Evolutionary conservation across 2,329 filamentous ascomycete genomes (phyloP).

Genomic region (Colletotrichum sansevieriae): DNA sequence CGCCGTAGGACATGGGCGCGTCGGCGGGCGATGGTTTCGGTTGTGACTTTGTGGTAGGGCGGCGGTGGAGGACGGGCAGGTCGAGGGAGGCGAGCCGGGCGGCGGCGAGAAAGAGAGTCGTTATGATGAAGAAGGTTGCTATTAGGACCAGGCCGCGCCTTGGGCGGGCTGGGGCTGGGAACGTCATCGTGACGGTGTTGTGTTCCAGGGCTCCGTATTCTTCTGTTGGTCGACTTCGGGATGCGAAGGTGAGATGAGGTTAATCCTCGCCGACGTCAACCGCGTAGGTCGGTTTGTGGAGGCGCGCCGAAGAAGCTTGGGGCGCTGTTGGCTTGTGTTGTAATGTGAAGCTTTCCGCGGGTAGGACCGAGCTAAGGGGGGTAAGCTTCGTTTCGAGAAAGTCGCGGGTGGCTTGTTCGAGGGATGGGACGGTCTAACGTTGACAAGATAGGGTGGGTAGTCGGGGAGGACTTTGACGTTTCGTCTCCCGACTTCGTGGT

Average conservation of each 20-base stretch:
- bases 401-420: constrained; percentile 1
- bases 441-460: background rate
- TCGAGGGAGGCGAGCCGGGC: constrained; percentile 49
- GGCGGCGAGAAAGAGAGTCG: constrained; percentile 51
- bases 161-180: constrained; percentile 25
- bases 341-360: constrained; percentile 1
- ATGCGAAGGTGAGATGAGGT: background rate
- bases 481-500: constrained; percentile 11
- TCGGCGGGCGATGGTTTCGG: constrained; percentile 46
- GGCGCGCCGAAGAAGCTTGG: background rate
- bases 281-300: no score
- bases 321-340: background rate
- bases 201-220: background rate
- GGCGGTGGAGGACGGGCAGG: constrained; percentile 22
- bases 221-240: background rate
- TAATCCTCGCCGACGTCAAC: background rate
- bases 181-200: constrained; percentile 17
- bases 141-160: constrained; percentile 27
- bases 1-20: constrained; percentile 56
- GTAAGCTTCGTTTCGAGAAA: constrained; percentile 10
- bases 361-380: constrained; percentile 17
- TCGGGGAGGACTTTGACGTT: background rate
- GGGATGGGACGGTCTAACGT: constrained; percentile 3
- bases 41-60: constrained; percentile 36
- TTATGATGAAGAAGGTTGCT: constrained; percentile 48